Base-by-base conservation (phyloP, 495 filamentous ascomycete genomes). In the Aspergillus nanangensis region DNA sequence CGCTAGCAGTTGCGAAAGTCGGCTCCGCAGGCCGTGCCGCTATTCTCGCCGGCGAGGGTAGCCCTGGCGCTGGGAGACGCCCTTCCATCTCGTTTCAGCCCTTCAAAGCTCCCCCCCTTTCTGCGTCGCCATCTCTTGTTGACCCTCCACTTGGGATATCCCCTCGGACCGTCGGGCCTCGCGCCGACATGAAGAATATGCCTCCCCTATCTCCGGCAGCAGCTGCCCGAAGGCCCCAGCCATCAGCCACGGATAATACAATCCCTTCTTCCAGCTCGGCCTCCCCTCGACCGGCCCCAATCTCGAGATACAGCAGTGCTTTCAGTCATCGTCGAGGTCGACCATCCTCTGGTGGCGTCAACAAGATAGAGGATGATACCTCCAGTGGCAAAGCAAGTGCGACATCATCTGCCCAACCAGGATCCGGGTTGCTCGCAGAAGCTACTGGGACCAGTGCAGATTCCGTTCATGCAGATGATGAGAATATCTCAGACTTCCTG, bases 61-160 rank as follows among this genome's bases (percentile, higher is more conserved):
- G 45, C 41, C 72, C 64, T 55, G 81, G 56, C 49, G 63, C 78
- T 20, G 68, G 78, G 38, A 75, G 87, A 50, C 82, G 91, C n/a
- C 80, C 88, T 8, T 97, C 91, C 0, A 78, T 95, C 13, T 95
- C 91, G 2, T 95, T 96, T 58, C 87, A 90, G 58, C 86, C 92
- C 1, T 98, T 98, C 68, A 98, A 97, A 67, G 88, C 91, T 5
- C 88, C 90, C 8, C 90, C 92, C 15, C 75, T 98, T 14, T 94
- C 90, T 13, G 86, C 87, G n/a, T 97, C 92, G 8, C 93, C 93
- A 7, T 79, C 80, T 7, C 66, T 79, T 27, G 58, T 65, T 14
- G 80, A 82, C 34, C 68, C 67, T 33, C 65, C 70, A 11, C 61
- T 76, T 2, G 70, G 71, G 8, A 65, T 67, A 13, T 92, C 84